Evolutionary conservation across 2,329 filamentous ascomycete species (phyloP), one percentile per base, ranked within the genome.

Genomic region (Stachybotrys chartarum): DNA sequence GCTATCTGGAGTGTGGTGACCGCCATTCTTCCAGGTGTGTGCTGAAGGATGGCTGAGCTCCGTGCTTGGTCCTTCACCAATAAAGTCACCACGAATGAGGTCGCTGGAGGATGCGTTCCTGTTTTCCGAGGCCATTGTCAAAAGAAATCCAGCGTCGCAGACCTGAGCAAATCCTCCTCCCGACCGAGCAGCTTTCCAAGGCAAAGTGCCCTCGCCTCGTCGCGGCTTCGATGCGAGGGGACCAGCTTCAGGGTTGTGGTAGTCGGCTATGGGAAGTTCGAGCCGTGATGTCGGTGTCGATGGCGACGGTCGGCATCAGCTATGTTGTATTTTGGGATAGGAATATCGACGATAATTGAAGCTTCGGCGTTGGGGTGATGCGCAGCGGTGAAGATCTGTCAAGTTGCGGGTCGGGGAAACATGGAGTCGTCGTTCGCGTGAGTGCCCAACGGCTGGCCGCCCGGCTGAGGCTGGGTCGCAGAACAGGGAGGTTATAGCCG

Each of bases 91-190:
- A 52, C 67, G 70, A 58, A 64, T 61, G 60, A 68, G 69, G 59
- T 75, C 74, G 66, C 63, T 65, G 58, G 70, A 69, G 62, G 69
- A 65, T 61, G 69, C 69, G 63, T 71, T 70, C 61, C 75, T 74
- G 66, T 78, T 76, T 60, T 76, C 76, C 61, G 77, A 75, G 61
- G 75, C 75, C 73, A 79, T 77, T 55, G 60, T 65, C 63, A 60
- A 58, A 59, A 64, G 59, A 56, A 60, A 61, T 61, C 61, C 61
- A 62, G 56, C 53, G 61, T 56, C 56, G 60, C 55, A 42, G 35
- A 6, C 35, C 10, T 42, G 5, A 42, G 35, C 35, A 14, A 42
- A 42, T 42, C 35, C 35, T 42, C 35, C 35, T 42, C 35, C 35
- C 35, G 35, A 14, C 35, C 35, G 14, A 14, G 14, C 35, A 10